Evolutionary conservation across 202 grass and related monocot species (phyloP).

Genomic region (Cymbopogon flexuosus): DNA sequence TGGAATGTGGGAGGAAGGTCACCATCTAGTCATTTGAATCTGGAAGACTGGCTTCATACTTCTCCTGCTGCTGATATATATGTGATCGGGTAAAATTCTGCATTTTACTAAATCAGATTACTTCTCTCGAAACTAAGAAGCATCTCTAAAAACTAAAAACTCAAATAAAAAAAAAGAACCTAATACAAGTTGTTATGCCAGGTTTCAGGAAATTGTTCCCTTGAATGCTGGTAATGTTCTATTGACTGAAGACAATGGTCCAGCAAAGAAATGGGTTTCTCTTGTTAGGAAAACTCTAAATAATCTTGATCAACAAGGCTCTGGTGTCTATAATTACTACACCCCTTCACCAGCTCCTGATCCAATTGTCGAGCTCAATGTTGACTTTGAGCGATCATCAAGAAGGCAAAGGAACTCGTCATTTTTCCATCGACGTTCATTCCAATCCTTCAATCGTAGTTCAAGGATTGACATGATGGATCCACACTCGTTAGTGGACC

Average conservation of each 20-base stretch:
- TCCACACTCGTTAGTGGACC: conserved; percentile 70
- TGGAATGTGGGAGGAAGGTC: conserved; percentile 98
- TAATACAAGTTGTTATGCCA: conserved; percentile 31
- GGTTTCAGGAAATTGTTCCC: conserved; percentile 97
- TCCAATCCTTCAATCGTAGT: conserved; percentile 75
- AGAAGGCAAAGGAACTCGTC: conserved; percentile 62
- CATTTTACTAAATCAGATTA: not conserved
- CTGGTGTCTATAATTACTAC: conserved; percentile 54
- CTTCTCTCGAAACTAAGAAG: not conserved
- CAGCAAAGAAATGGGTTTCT: conserved; percentile 83
- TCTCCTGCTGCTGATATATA: conserved; percentile 94
- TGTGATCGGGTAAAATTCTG: conserved; percentile 62
- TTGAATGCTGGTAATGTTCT: conserved; percentile 95
- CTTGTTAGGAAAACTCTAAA: conserved; percentile 75
- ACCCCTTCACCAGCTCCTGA: conserved; percentile 69
- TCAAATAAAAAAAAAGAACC: not conserved
- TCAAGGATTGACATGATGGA: conserved; percentile 77
- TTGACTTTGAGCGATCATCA: conserved; percentile 79
- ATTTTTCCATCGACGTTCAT: conserved; percentile 83
- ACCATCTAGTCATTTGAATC: conserved; percentile 73
- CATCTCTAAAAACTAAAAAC: not conserved
- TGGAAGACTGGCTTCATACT: conserved; percentile 88
- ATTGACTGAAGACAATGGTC: conserved; percentile 71
- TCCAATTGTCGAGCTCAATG: conserved; percentile 78
- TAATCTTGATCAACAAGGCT: conserved; percentile 51